Percentiles rank a stretch among this genome's conserved stretches.
phyloP scores from a whole-genome alignment of 176 grass and related monocot genomes.

The Tillandsia leiboldiana region DNA sequence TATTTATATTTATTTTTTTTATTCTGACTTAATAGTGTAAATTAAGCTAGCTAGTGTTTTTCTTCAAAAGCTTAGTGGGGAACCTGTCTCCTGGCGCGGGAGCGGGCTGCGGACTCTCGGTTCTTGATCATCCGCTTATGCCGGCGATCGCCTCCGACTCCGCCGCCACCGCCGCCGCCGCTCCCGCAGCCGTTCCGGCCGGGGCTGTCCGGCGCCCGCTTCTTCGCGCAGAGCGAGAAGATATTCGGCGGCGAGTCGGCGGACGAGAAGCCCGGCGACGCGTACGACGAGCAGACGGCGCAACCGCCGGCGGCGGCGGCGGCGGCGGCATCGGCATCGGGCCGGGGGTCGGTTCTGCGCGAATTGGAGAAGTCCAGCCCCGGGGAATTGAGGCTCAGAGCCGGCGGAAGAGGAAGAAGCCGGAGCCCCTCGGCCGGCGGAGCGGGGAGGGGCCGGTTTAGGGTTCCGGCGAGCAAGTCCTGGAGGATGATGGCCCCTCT shows the following conservation, averaged over 20 bases:
- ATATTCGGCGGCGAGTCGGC: background rate
- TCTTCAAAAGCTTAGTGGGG: background rate
- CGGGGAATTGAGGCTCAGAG: background rate
- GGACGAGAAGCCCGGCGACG: constrained; percentile 11
- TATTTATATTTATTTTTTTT: background rate
- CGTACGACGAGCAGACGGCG: background rate
- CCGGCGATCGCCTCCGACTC: constrained; percentile 4
- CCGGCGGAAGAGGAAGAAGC: background rate
- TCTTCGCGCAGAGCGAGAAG: constrained; percentile 21
- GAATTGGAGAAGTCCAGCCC: background rate
- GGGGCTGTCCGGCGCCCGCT: background rate
- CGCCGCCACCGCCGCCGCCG: background rate
- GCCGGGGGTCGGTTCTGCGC: background rate
- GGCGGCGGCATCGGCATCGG: background rate
- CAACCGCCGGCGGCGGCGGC: background rate
- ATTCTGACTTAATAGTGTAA: background rate
- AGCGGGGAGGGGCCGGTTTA: constrained; percentile 8
- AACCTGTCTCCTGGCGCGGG: constrained; percentile 26
- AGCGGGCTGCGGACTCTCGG: constrained; percentile 22
- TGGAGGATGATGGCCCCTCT: constrained; percentile 23
- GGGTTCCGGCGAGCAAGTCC: constrained; percentile 26
- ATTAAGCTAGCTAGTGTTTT: too few relatives aligned
- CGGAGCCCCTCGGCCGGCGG: background rate
- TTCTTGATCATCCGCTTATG: constrained; percentile 29
- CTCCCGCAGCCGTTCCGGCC: background rate